Evolutionary conservation across 371 early-diverging fungal genomes (phyloP).

Genomic region (Mortierella sp.): DNA sequence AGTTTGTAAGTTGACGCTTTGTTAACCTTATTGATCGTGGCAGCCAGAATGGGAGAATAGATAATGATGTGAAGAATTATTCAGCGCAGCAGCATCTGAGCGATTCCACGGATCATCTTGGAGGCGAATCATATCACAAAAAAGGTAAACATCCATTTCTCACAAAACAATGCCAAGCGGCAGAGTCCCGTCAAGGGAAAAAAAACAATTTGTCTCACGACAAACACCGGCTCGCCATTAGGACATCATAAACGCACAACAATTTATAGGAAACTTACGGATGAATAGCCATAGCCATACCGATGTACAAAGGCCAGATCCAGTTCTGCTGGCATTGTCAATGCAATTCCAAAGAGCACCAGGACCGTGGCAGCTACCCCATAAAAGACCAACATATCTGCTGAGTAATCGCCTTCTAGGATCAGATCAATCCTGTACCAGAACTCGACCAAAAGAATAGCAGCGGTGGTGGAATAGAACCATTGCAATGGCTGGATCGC

Average conservation of each 20-base stretch:
- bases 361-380: conserved; percentile 8
- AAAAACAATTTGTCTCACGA: no score
- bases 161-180: not conserved
- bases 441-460: conserved; percentile 25
- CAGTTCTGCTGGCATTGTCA: conserved; percentile 53
- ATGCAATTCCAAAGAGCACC: conserved; percentile 18
- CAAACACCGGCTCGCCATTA: not conserved
- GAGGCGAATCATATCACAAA: not conserved
- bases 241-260: not conserved
- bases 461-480: conserved; percentile 36
- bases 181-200: not conserved
- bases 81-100: not conserved
- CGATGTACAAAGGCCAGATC: conserved; percentile 52
- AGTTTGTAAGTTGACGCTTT: not conserved
- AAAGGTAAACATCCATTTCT: conserved; percentile 14
- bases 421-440: conserved; percentile 38
- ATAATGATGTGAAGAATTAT: not conserved
- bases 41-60: not conserved
- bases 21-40: not conserved
- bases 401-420: conserved; percentile 20
- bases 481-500: conserved; percentile 51
- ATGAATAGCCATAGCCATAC: conserved; percentile 44
- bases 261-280: conserved; percentile 26
- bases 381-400: conserved; percentile 32
- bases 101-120: not conserved